Evolutionary conservation across 306 rosid species (phyloP).

Genomic region (Cicer chorassanicum): DNA sequence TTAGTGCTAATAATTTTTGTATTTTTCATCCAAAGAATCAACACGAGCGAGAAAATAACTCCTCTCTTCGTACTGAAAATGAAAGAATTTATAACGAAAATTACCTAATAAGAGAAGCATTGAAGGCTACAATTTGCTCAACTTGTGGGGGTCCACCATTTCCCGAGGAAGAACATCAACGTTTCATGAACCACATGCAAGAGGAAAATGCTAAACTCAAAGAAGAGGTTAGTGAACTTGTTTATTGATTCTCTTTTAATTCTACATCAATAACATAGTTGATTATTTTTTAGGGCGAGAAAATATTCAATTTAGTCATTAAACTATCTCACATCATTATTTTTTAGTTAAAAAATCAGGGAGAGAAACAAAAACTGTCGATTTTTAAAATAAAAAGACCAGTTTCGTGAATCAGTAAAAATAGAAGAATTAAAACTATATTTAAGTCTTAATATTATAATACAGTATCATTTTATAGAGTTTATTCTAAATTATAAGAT

Average conservation of each 20-base stretch:
- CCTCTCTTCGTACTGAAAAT: constrained; percentile 62
- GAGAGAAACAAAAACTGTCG: too few relatives aligned
- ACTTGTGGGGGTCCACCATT: constrained; percentile 68
- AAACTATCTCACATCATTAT: too few relatives aligned
- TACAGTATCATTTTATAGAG: too few relatives aligned
- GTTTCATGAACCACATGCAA: constrained; percentile 43
- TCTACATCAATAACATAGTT: not conserved
- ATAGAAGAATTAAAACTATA: too few relatives aligned
- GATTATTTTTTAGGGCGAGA: too few relatives aligned
- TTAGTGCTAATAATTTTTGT: not conserved
- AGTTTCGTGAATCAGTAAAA: too few relatives aligned
- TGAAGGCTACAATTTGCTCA: constrained; percentile 55
- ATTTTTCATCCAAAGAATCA: constrained; percentile 51
- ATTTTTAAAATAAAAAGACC: too few relatives aligned
- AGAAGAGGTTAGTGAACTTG: constrained; percentile 55
- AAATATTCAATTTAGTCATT: too few relatives aligned
- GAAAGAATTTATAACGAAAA: constrained; percentile 67
- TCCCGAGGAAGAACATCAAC: constrained; percentile 48
- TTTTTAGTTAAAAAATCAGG: too few relatives aligned
- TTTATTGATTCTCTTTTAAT: not conserved
- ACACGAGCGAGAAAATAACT: constrained; percentile 56
- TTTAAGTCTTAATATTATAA: too few relatives aligned
- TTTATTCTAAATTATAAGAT: too few relatives aligned
- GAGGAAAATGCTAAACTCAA: constrained; percentile 56
- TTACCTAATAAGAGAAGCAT: constrained; percentile 53